Evolutionary conservation across 2,329 filamentous ascomycete genomes (phyloP).

Genomic region (Didymella exigua): DNA sequence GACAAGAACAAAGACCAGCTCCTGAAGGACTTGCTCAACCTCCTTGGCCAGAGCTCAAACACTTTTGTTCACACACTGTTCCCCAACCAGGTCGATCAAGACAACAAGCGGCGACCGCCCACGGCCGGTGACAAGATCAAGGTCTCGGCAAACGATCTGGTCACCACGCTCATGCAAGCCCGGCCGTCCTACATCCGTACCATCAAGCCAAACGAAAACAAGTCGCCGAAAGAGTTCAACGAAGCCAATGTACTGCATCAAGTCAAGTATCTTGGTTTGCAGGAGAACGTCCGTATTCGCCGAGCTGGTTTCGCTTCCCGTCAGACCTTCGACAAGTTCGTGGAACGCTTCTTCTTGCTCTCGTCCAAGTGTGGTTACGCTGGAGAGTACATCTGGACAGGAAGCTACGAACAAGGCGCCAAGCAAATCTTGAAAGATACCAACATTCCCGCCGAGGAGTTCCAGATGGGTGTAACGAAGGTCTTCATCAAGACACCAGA

Average conservation of each 20-base stretch:
- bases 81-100: conserved; percentile 90
- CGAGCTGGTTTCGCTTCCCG: conserved; percentile 96
- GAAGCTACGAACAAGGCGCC: conserved; percentile 83
- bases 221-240: conserved; percentile 92
- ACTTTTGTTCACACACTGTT: conserved; percentile 86
- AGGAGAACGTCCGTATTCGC: conserved; percentile 97
- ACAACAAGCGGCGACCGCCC: conserved; percentile 91
- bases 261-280: conserved; percentile 98
- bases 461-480: conserved; percentile 95
- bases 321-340: conserved; percentile 97
- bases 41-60: conserved; percentile 84
- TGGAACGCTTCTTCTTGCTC: conserved; percentile 93
- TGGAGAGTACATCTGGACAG: conserved; percentile 95
- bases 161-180: conserved; percentile 95
- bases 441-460: conserved; percentile 92
- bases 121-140: conserved; percentile 97
- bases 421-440: conserved; percentile 95
- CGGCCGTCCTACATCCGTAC: conserved; percentile 98
- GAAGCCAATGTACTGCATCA: conserved; percentile 92
- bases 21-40: conserved; percentile 87
- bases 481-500: conserved; percentile 98
- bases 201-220: conserved; percentile 99
- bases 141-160: conserved; percentile 89
- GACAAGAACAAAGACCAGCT: conserved; percentile 99
- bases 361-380: conserved; percentile 95